Evolutionary conservation across 2,329 filamentous ascomycete genomes (phyloP), one percentile per base, ranked within the genome.

Genomic region (Phaeosphaeria sp.): DNA sequence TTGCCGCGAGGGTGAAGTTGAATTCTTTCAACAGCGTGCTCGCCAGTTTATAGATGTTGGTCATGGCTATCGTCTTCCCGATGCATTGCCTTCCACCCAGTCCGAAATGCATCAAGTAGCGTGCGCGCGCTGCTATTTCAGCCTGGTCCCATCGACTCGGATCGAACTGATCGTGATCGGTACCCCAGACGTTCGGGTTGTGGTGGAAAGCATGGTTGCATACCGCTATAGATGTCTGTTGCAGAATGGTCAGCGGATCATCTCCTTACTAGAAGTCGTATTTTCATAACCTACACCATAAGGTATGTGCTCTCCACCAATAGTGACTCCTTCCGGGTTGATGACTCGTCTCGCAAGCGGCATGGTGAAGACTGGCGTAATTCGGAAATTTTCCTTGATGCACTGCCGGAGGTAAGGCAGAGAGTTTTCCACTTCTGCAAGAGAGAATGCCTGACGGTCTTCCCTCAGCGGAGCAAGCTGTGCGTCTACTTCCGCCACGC

Each of bases 331-430:
- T 6, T 30, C 46, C 8, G 15, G 46, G 8, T 15, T 6, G 13
- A 33, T 8, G 27, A 48, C 27, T 20, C 46, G 18, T 9, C 25
- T 24, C 17, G 46, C 24, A 15, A 48, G 25, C 11, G 46, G 22
- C 46, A 48, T 48, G 6, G 45, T 48, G 25, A 48, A 48, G 25
- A 48, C 45, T 18, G 46, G 46, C 13, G 43, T 45, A 9, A 45
- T 45, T 9, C 43, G 43, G 21, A 45, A 45, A 18, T 45, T 45
- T 25, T 45, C 43, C 43, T 45, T 45, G 18, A 45, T 45, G 43
- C 43, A 45, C 15, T 45, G 43, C 18, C 20, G 20, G 20, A 45
- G 22, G 24, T 45, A 45, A 24, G 43, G 43, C 9, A 45, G 3
- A 6, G 43, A 45, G 20, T 22, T 45, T 11, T 45, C 43, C 43